These are phyloP conservation scores for Cladorrhinum samala DNA, from an alignment of 495 filamentous ascomycete species.

Conservation along the genomic window DNA sequence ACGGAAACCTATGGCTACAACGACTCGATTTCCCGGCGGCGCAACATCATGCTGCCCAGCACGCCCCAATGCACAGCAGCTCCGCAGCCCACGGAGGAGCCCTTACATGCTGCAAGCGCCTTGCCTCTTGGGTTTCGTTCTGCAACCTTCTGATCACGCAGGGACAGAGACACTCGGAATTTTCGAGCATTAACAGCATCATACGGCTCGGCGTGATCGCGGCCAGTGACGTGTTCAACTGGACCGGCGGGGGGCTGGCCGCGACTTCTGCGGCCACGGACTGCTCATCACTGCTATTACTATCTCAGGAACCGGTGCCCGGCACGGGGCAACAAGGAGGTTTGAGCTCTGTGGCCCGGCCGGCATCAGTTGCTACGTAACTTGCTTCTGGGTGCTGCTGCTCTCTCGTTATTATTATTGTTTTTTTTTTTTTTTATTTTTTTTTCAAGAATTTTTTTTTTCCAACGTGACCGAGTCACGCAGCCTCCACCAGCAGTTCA, in stretches of 20 bases:
- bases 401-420: no score
- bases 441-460: not conserved
- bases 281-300: constrained; percentile 15
- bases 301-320: constrained; percentile 8
- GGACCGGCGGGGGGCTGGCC: constrained; percentile 22
- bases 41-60: no score
- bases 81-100: not conserved
- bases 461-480: no score
- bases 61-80: not conserved
- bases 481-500: no score
- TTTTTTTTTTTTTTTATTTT: no score
- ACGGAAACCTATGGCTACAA: not conserved
- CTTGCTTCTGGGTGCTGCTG: not conserved
- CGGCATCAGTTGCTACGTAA: not conserved
- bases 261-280: constrained; percentile 20
- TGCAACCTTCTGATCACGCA: not conserved
- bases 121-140: constrained; percentile 1
- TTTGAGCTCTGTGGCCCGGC: not conserved
- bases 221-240: constrained; percentile 22
- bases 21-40: not conserved
- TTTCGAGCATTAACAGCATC: not conserved
- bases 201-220: constrained; percentile 13
- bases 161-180: not conserved
- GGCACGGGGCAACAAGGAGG: not conserved
- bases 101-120: constrained; percentile 2